Conservation (phyloP, 2,329 filamentous ascomycete species). For the Colletotrichum zoysiae region DNA sequence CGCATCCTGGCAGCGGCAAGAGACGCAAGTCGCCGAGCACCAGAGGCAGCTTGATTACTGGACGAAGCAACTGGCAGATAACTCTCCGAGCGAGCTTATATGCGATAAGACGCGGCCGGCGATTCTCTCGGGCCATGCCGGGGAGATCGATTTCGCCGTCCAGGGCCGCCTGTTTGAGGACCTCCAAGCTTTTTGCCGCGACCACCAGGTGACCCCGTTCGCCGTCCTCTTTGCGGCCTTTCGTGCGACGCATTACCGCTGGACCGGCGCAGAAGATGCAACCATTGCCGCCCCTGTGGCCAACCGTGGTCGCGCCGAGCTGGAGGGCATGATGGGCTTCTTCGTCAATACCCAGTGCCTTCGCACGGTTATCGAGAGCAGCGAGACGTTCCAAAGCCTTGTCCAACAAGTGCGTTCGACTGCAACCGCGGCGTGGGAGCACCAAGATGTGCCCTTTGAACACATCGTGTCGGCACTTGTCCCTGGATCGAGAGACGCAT, state of each 20-base stretch:
- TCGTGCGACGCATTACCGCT: conserved; percentile 7
- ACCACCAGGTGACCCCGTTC: conserved; percentile 10
- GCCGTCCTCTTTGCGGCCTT: conserved; percentile 11
- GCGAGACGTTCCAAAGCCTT: neutral
- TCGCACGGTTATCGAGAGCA: neutral
- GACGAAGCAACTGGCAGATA: conserved; percentile 2
- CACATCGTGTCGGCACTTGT: conserved; percentile 7
- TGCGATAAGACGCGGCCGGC: conserved; percentile 7
- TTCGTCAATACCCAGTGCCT: conserved; percentile 19
- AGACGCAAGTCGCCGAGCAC: conserved; percentile 6
- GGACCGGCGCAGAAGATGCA: conserved; percentile 8
- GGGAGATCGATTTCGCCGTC: neutral
- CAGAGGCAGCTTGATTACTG: conserved; percentile 16
- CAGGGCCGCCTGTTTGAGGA: neutral
- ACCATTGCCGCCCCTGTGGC: neutral
- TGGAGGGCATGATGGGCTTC: conserved; percentile 11
- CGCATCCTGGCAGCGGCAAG: conserved; percentile 12
- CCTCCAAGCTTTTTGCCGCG: conserved; percentile 4
- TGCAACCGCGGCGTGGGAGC: conserved; percentile 5
- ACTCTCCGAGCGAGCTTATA: conserved; percentile 12
- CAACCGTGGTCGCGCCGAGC: neutral
- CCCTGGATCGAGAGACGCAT: neutral
- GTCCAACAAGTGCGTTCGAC: conserved; percentile 1
- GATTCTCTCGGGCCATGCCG: conserved; percentile 7
- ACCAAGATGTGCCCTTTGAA: conserved; percentile 18